Evolutionary conservation across 2,329 filamentous ascomycete species (phyloP).

Genomic region (Chrysoporthe deuterocubensis): DNA sequence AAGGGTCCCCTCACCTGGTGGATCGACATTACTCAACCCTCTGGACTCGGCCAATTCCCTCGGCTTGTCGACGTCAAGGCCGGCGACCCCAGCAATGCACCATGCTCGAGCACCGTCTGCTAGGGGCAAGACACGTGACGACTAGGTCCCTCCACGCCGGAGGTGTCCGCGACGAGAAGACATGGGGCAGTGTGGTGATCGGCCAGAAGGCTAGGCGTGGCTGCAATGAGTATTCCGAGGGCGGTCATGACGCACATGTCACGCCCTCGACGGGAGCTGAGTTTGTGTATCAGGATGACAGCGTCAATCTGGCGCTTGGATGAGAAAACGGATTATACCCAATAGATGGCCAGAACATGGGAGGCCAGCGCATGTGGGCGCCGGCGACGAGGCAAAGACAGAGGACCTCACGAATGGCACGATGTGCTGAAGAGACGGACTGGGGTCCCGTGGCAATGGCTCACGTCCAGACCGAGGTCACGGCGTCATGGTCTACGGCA

Average conservation of each 20-base stretch:
- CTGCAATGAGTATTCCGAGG: neutral
- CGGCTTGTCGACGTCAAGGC: conserved; percentile 51
- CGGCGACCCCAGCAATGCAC: conserved; percentile 48
- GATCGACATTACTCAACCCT: conserved; percentile 44
- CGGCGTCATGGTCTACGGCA: neutral
- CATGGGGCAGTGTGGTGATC: neutral
- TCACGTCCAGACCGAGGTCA: neutral
- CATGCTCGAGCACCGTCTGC: conserved; percentile 42
- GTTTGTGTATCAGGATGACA: neutral
- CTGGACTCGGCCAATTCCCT: conserved; percentile 44
- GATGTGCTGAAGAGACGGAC: neutral
- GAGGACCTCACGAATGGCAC: neutral
- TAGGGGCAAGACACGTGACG: conserved; percentile 44
- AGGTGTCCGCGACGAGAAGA: neutral
- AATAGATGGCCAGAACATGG: neutral
- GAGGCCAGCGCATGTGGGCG: neutral
- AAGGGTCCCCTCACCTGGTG: conserved; percentile 35
- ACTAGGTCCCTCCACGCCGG: conserved; percentile 33
- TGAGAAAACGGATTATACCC: neutral
- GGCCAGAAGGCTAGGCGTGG: neutral
- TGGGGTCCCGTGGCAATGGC: neutral
- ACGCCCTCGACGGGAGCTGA: neutral
- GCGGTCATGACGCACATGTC: neutral
- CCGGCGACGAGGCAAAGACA: neutral
- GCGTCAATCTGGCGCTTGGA: neutral